Evolutionary conservation across 495 filamentous ascomycete species (phyloP).

Genomic region (Aspergillus funiculosus): DNA sequence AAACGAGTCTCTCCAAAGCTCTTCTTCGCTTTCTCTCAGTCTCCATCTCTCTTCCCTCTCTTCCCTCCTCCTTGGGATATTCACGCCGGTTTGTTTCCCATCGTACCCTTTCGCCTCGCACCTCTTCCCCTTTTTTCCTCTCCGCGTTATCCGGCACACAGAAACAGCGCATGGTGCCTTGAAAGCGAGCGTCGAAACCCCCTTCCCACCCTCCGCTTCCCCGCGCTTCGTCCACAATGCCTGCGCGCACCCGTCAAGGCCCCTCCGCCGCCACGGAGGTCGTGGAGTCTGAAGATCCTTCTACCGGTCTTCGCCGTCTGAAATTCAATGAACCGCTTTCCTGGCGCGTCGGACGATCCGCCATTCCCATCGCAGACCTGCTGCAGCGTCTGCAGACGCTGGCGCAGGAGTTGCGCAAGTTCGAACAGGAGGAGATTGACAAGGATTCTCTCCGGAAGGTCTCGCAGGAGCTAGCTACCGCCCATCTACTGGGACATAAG

Average conservation of each 20-base stretch:
- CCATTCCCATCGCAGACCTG: constrained; percentile 78
- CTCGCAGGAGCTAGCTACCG: constrained; percentile 81
- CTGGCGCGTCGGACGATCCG: constrained; percentile 82
- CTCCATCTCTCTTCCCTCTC: constrained; percentile 4
- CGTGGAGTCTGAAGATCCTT: constrained; percentile 28
- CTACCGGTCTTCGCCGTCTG: constrained; percentile 34
- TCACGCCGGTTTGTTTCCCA: neutral
- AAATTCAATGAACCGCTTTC: constrained; percentile 80
- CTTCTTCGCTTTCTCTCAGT: constrained; percentile 5
- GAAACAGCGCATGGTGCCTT: constrained; percentile 20
- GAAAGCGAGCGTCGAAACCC: constrained; percentile 11
- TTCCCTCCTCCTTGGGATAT: constrained; percentile 2
- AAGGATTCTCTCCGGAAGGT: constrained; percentile 73
- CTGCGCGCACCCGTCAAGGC: constrained; percentile 45
- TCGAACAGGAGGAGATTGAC: constrained; percentile 84
- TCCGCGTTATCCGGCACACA: neutral
- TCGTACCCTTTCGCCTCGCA: neutral
- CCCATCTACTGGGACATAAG: constrained; percentile 79
- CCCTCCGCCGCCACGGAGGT: constrained; percentile 35
- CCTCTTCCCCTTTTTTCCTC: neutral
- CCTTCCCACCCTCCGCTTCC: constrained; percentile 19
- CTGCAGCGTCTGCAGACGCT: constrained; percentile 74
- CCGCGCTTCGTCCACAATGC: constrained; percentile 37
- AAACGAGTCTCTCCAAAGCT: neutral
- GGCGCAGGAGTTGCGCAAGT: constrained; percentile 71